A percentile compares a stretch with the other conserved stretches of the same genome.
Conservation (phyloP, 148 eudicot species). For the Chenopodium berlandieri region DNA sequence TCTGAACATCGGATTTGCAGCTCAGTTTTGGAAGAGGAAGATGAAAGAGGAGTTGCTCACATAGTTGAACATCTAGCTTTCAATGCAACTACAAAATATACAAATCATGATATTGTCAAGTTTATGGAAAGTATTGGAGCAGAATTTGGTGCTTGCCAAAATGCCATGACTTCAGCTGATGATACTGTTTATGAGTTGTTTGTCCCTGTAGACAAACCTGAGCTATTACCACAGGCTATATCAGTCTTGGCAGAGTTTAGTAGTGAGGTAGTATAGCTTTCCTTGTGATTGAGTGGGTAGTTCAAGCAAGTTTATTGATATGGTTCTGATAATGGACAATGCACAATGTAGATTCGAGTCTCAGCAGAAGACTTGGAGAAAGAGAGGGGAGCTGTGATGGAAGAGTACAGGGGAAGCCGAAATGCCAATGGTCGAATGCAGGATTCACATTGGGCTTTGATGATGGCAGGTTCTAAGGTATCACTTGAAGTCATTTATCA, state of each 20-base stretch:
- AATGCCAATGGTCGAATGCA: conserved; percentile 95
- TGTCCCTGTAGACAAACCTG: conserved; percentile 94
- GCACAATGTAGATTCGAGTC: conserved; percentile 56
- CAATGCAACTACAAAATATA: conserved; percentile 80
- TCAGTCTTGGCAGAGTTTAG: conserved; percentile 86
- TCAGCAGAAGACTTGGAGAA: conserved; percentile 83
- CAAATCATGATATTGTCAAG: conserved; percentile 72
- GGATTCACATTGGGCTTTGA: conserved; percentile 79
- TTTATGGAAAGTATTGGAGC: conserved; percentile 86
- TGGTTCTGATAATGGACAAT: conserved; percentile 8
- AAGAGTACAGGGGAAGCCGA: conserved; percentile 77
- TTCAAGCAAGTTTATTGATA: neutral
- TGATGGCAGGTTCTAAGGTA: conserved; percentile 96
- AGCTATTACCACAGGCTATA: conserved; percentile 70
- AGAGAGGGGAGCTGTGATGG: conserved; percentile 96
- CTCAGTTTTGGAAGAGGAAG: conserved; percentile 92
- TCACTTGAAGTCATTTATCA: neutral
- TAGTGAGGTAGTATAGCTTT: conserved; percentile 52
- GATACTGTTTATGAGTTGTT: conserved; percentile 87
- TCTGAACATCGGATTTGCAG: conserved; percentile 50
- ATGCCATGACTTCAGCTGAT: conserved; percentile 81
- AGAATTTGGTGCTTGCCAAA: conserved; percentile 89
- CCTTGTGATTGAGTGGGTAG: neutral
- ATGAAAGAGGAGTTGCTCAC: conserved; percentile 93
- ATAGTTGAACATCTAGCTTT: conserved; percentile 95